phyloP scores from a whole-genome alignment of 2,329 filamentous ascomycete species.

The Delphinella strobiligena region DNA sequence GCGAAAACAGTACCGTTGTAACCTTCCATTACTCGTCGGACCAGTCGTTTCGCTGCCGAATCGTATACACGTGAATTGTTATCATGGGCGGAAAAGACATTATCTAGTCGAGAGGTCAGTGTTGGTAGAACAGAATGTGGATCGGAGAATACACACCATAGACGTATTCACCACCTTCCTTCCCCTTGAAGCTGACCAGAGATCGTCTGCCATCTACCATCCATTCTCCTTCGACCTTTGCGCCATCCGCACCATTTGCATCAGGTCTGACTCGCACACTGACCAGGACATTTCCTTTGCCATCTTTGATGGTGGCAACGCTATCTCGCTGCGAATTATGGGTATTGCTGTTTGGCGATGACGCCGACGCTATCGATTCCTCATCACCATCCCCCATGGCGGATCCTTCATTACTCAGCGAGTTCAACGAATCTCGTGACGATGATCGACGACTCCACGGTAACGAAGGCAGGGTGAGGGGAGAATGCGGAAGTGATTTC shows the following conservation, averaged over 20 bases:
- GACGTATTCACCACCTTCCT: conserved; percentile 82
- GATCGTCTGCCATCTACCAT: conserved; percentile 76
- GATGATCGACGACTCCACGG: conserved; percentile 86
- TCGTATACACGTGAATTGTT: conserved; percentile 95
- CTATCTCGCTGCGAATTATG: neutral
- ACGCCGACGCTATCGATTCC: conserved; percentile 18
- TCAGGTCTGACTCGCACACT: conserved; percentile 91
- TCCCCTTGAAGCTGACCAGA: conserved; percentile 71
- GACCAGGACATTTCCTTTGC: conserved; percentile 89
- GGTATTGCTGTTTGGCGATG: neutral
- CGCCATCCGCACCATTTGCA: conserved; percentile 48
- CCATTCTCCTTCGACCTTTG: conserved; percentile 69
- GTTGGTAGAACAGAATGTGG: neutral
- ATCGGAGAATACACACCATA: conserved; percentile 54
- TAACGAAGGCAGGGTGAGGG: conserved; percentile 68
- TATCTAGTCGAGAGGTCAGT: conserved; percentile 48
- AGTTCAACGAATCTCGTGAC: conserved; percentile 83
- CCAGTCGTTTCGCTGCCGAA: conserved; percentile 80
- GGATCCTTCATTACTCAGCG: conserved; percentile 79
- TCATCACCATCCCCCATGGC: conserved; percentile 52
- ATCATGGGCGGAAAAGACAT: conserved; percentile 88
- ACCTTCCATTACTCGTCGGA: conserved; percentile 95
- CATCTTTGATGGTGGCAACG: conserved; percentile 42
- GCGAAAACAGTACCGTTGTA: conserved; percentile 98
- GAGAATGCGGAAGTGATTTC: conserved; percentile 55